Evolutionary conservation across 768 basidiomycete genomes (phyloP), one percentile per base, ranked within the genome.

Genomic region (Gymnopilus junonius): DNA sequence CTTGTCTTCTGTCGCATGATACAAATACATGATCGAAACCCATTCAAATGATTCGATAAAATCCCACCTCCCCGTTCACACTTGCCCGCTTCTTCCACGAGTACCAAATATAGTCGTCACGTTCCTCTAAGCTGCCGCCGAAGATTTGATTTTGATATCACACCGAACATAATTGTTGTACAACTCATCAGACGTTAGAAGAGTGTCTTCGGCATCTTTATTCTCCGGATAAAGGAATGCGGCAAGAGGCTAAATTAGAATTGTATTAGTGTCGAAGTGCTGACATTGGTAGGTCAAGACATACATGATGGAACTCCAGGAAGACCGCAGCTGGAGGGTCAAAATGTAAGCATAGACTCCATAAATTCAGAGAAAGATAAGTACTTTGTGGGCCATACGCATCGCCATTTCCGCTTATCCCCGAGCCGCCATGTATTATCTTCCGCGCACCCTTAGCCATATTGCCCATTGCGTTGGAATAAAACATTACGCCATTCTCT

Each of bases 401-500:
- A 60, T 88, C 85, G 1, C 85, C 85, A 21, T 80, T 71, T 25
- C 80, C 85, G 51, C 71, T 74, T 20, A 77, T 74, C 23, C 90
- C 90, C n/a, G 84, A 85, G 2, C 91, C 90, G 17, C 91, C 90
- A 68, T 93, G 91, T 35, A 91, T 88, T 73, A 83, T 85, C 80
- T 92, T 92, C 46, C 88, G 81, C 32, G 86, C 84, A 15, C 83
- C 86, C 15, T 79, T 81, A 17, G 75, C 71, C 17, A 79, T 73
- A 51, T 81, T 74, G 14, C 86, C 76, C 58, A 84, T 75, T 53
- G 83, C 85, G 70, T 88, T 87, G 2, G 89, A 83, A 71, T 92
- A 92, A 67, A 91, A 87, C 83, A 92, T 91, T 37, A 90, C 82
- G 12, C 91, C 91, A 8, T 82, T 84, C 73, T 93, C 91, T 92